phyloP scores from a whole-genome alignment of 768 basidiomycete species.

The Kwoniella sp. region DNA sequence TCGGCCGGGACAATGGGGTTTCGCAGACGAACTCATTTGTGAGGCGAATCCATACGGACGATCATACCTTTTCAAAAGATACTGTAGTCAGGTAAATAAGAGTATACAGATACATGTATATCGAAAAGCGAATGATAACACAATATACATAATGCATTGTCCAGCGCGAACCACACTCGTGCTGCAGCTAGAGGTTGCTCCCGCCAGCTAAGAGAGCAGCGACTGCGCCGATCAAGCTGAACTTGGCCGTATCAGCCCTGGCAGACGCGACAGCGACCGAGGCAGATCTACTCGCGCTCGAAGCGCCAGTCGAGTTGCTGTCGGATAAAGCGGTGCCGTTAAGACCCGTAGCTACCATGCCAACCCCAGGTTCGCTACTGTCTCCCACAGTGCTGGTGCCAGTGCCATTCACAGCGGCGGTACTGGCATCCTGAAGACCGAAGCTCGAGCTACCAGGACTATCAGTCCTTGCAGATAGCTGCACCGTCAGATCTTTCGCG shows the following conservation, averaged over 20 bases:
- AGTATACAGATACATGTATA: too few relatives aligned
- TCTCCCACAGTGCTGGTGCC: too few relatives aligned
- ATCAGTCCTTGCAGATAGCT: slow-evolving; percentile 36
- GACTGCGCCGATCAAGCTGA: slow-evolving; percentile 7
- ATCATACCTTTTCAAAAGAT: too few relatives aligned
- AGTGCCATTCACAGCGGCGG: too few relatives aligned
- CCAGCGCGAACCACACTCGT: too few relatives aligned
- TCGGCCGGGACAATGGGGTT: neutral
- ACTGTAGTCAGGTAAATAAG: too few relatives aligned
- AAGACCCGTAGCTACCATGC: neutral
- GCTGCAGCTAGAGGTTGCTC: neutral
- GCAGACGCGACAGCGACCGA: neutral
- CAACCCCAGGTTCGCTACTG: neutral
- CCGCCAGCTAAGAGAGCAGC: slow-evolving; percentile 9
- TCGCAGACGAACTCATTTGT: neutral
- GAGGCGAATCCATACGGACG: too few relatives aligned
- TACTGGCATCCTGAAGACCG: neutral
- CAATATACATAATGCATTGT: too few relatives aligned
- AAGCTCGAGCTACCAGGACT: slow-evolving; percentile 16
- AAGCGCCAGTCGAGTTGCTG: neutral
- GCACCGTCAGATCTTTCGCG: slow-evolving; percentile 33
- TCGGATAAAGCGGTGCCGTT: neutral
- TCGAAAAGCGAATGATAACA: too few relatives aligned
- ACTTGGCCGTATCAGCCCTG: neutral
- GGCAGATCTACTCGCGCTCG: too few relatives aligned